phyloP scores from a whole-genome alignment of 2,329 filamentous ascomycete species.

The Malbranchea cinnamomea region DNA sequence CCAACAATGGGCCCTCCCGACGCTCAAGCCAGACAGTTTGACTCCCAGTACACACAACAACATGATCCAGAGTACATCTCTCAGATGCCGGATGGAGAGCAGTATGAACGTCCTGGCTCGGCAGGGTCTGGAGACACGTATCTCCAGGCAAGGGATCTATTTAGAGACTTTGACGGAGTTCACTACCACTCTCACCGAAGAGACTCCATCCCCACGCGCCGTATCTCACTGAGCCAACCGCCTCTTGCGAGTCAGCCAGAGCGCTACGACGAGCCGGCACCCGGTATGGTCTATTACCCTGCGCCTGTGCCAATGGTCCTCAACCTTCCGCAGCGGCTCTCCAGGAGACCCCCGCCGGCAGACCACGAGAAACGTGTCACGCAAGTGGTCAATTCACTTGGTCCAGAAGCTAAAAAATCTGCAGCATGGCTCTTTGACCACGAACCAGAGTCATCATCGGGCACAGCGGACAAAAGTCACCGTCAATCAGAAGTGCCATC shows the following conservation, averaged over 20 bases:
- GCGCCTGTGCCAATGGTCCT: slow-evolving; percentile 88
- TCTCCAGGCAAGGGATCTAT: slow-evolving; percentile 29
- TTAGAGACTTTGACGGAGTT: slow-evolving; percentile 37
- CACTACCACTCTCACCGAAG: slow-evolving; percentile 25
- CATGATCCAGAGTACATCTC: not conserved
- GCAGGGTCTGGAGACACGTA: slow-evolving; percentile 32
- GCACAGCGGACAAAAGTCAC: slow-evolving; percentile 11
- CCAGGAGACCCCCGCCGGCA: slow-evolving; percentile 50
- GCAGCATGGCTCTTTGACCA: slow-evolving; percentile 29
- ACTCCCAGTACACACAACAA: not conserved
- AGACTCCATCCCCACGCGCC: slow-evolving; percentile 15
- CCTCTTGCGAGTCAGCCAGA: slow-evolving; percentile 25
- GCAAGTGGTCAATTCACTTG: slow-evolving; percentile 53
- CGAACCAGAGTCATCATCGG: slow-evolving; percentile 13
- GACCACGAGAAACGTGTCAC: slow-evolving; percentile 57
- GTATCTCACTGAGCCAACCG: slow-evolving; percentile 24
- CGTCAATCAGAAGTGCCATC: slow-evolving; percentile 48
- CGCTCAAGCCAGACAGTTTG: no score
- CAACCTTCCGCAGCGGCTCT: slow-evolving; percentile 78
- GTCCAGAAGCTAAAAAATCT: slow-evolving; percentile 38
- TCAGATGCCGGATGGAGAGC: not conserved
- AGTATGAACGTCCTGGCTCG: slow-evolving; percentile 20
- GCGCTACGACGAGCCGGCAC: slow-evolving; percentile 29
- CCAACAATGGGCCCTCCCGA: slow-evolving; percentile 12
- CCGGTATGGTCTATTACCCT: slow-evolving; percentile 86